Conservation (phyloP, 75 land plant genomes). For the Chamaecyparis obtusa region DNA sequence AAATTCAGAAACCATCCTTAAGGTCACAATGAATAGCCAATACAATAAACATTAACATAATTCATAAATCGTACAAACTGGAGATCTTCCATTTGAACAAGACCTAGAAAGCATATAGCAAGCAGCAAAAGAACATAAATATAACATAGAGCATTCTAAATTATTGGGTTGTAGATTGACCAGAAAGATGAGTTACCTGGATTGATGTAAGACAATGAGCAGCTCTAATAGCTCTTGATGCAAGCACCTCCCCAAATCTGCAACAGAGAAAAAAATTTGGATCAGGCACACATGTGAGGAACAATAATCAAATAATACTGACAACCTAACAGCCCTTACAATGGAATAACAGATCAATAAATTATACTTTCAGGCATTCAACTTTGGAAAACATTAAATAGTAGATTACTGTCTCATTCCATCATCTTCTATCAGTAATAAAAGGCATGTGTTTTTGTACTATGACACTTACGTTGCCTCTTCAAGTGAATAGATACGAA, state of each 20-base stretch:
- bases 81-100: background rate
- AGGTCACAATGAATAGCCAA: background rate
- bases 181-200: conserved; percentile 49
- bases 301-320: background rate
- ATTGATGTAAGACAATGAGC: conserved; percentile 93
- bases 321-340: background rate
- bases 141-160: background rate
- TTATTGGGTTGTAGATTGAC: background rate
- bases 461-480: conserved; percentile 62
- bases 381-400: background rate
- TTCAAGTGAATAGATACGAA: conserved; percentile 89
- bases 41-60: background rate
- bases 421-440: background rate
- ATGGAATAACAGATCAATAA: background rate
- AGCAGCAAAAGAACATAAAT: background rate
- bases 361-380: background rate
- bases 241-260: conserved; percentile 81
- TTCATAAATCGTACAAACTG: too few relatives aligned
- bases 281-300: background rate
- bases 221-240: conserved; percentile 88
- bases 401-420: background rate
- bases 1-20: background rate
- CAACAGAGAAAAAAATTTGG: background rate
- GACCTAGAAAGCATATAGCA: background rate
- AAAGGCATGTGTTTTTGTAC: background rate